Evolutionary conservation across 371 early-diverging fungal genomes (phyloP), one percentile per base, ranked within the genome.

Genomic region (Apophysomyces elegans): DNA sequence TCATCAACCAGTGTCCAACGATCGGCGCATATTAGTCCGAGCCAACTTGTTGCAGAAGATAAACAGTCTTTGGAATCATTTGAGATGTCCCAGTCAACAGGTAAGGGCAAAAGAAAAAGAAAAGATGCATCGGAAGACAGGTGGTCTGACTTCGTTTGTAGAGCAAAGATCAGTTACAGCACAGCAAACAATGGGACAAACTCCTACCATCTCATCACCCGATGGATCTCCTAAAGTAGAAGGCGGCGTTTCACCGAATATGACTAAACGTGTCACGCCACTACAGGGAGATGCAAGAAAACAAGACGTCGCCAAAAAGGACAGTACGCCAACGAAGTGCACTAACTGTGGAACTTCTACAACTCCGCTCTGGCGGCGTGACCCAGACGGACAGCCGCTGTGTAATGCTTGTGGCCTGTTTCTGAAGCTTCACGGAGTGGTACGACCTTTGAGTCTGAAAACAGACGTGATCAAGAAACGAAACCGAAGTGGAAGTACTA

Each of bases 301-400:
- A 45, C 78, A 72, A 37, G 69, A 69, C 18, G 67, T 47, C 13
- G 65, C 76, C 0, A 74, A 72, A 56, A 78, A 71, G 56, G 67
- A 68, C 38, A 69, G 71, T 1, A 57, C 62, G 13, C 62, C 78
- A 63, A 80, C 80, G 16, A 70, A 68, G 36, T 98, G 99, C 75
- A 85, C 86, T 59, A 97, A 98, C 84, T 98, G 99, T 84, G 68
- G 80, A 16, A 94, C 95, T 7, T 90, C 88, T 1, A 89, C 83
- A 18, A 99, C 99, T 1, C 97, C 98, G 0, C 88, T 96, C 14
- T 99, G 99, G 99, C 88, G 99, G 35, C 86, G 97, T 46, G 90
- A 92, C 71, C 81, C 84, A 13, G 90, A 89, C 63, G 86, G 90
- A 35, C 79, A 82, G 26, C 86, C 86, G 1, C 73, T 87, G 56